These are phyloP conservation scores for Pseudopithomyces chartarum DNA, from an alignment of 2,329 filamentous ascomycete genomes.

Conservation along the genomic window DNA sequence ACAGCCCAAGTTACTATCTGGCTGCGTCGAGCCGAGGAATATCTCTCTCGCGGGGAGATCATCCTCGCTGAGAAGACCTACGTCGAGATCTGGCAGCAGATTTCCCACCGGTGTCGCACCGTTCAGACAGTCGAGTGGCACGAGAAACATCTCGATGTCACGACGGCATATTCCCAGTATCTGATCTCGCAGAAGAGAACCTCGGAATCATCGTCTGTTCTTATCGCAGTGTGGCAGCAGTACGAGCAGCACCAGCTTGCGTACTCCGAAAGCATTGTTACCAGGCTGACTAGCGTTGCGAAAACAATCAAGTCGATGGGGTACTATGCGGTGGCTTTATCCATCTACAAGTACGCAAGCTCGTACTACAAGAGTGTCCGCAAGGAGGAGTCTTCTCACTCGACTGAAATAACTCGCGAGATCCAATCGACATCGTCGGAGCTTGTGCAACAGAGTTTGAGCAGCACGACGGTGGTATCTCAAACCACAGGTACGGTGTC, in stretches of 20 bases:
- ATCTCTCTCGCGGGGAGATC: constrained; percentile 37
- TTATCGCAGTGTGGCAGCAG: constrained; percentile 55
- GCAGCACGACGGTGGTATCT: constrained; percentile 37
- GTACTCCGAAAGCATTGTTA: constrained; percentile 45
- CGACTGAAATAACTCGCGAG: constrained; percentile 48
- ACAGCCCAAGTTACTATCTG: constrained; percentile 43
- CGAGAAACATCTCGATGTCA: constrained; percentile 53
- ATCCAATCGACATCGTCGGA: constrained; percentile 50
- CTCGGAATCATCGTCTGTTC: constrained; percentile 52
- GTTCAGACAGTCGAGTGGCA: constrained; percentile 53
- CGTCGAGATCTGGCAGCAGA: constrained; percentile 58
- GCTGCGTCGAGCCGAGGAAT: constrained; percentile 46
- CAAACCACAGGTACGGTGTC: constrained; percentile 45
- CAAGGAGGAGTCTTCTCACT: constrained; percentile 45
- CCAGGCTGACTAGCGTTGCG: constrained; percentile 47
- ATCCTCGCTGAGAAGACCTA: constrained; percentile 52
- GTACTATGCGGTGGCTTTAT: constrained; percentile 51
- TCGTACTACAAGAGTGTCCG: constrained; percentile 40
- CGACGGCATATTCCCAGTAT: constrained; percentile 54
- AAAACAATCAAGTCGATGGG: constrained; percentile 54
- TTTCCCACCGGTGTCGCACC: constrained; percentile 52
- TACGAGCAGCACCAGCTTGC: constrained; percentile 52
- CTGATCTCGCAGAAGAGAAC: constrained; percentile 53
- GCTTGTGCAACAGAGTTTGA: constrained; percentile 47
- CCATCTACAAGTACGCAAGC: constrained; percentile 51